Evolutionary conservation across 2,329 filamentous ascomycete genomes (phyloP).

Genomic region (Arthrobotrys sinensis): DNA sequence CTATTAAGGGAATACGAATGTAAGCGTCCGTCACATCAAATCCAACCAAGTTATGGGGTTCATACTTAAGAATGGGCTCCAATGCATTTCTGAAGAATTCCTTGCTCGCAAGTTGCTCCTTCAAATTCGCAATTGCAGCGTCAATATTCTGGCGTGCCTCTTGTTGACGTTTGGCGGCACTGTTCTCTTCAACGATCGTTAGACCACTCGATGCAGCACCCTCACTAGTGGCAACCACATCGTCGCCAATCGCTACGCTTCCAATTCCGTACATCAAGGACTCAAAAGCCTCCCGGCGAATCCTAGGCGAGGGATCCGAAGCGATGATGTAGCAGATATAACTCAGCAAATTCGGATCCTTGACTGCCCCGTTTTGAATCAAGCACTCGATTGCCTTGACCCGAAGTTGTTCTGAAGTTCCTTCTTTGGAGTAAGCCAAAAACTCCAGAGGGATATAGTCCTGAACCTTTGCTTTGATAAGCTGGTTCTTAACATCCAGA

Average conservation of each 20-base stretch:
- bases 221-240: slow-evolving; percentile 63
- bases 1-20: slow-evolving; percentile 60
- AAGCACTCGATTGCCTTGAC: slow-evolving; percentile 78
- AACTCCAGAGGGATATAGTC: slow-evolving; percentile 71
- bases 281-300: slow-evolving; percentile 75
- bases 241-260: slow-evolving; percentile 76
- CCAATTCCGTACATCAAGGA: slow-evolving; percentile 75
- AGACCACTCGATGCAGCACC: slow-evolving; percentile 68
- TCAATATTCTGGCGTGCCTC: slow-evolving; percentile 71
- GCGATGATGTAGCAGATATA: slow-evolving; percentile 75
- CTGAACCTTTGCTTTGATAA: slow-evolving; percentile 61
- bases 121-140: slow-evolving; percentile 70
- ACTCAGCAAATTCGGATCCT: slow-evolving; percentile 72
- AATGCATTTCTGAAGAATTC: slow-evolving; percentile 69
- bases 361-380: slow-evolving; percentile 75
- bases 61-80: slow-evolving; percentile 70
- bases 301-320: slow-evolving; percentile 76
- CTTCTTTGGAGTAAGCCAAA: slow-evolving; percentile 77
- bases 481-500: slow-evolving; percentile 69
- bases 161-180: slow-evolving; percentile 69
- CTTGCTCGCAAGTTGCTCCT: slow-evolving; percentile 70
- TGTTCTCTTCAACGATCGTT: slow-evolving; percentile 70
- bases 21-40: slow-evolving; percentile 16
- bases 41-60: not conserved
- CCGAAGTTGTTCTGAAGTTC: slow-evolving; percentile 75